Evolutionary conservation across 129 eudicot species (phyloP).

Genomic region (Flaveria robusta): DNA sequence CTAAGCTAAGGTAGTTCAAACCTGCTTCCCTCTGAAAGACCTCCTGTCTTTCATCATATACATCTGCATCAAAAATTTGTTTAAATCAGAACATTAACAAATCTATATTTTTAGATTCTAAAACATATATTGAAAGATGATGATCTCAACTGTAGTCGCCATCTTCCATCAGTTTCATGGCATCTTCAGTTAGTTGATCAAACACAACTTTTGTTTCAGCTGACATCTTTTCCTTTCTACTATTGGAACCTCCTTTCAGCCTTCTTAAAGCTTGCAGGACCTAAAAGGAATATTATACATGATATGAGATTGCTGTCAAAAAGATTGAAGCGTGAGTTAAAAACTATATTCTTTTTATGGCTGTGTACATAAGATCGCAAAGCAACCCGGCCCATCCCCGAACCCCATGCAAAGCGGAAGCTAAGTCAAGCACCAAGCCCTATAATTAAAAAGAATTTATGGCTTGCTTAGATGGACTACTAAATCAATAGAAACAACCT

Average conservation of each 20-base stretch:
- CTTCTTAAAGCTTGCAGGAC: slow-evolving; percentile 89
- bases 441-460: background rate
- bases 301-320: slow-evolving; percentile 15
- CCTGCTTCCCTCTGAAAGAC: slow-evolving; percentile 96
- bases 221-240: slow-evolving; percentile 87
- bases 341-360: too few species aligned
- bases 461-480: slow-evolving; percentile 14
- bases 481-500: background rate
- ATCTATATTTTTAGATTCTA: background rate
- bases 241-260: slow-evolving; percentile 74
- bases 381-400: too few species aligned
- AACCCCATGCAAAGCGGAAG: too few species aligned
- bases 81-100: slow-evolving; percentile 9
- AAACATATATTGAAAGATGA: slow-evolving; percentile 15
- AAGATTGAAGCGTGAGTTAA: background rate
- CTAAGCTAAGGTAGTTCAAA: slow-evolving; percentile 24
- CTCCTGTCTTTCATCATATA: slow-evolving; percentile 85
- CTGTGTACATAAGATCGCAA: too few species aligned
- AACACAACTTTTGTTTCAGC: slow-evolving; percentile 71
- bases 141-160: slow-evolving; percentile 83
- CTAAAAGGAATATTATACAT: slow-evolving; percentile 37
- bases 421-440: too few species aligned
- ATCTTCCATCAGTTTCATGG: slow-evolving; percentile 84
- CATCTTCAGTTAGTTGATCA: slow-evolving; percentile 97
- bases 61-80: slow-evolving; percentile 55